phyloP scores from a whole-genome alignment of 352 stramenopile species.

The Phytopythium aichiense region DNA sequence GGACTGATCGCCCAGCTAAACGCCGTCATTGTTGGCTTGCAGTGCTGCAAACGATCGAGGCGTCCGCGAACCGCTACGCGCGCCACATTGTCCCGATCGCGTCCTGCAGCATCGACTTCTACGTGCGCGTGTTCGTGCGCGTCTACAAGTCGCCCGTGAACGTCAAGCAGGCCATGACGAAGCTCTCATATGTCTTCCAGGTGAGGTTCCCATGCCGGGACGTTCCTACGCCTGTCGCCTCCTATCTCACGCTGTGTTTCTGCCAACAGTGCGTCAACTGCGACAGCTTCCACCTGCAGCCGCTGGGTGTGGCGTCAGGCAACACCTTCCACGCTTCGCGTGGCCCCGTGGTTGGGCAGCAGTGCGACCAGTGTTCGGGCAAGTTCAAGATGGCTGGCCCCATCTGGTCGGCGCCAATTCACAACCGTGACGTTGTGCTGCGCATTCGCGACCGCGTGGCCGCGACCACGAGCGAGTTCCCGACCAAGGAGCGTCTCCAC shows the following conservation, averaged over 20 bases:
- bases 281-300: slow-evolving; percentile 97
- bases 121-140: slow-evolving; percentile 99
- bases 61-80: slow-evolving; percentile 94
- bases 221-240: background rate
- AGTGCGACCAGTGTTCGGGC: slow-evolving; percentile 78
- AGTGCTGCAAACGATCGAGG: slow-evolving; percentile 95
- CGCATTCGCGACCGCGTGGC: slow-evolving; percentile 80
- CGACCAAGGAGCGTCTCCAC: slow-evolving; percentile 91
- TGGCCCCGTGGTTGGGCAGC: slow-evolving; percentile 57
- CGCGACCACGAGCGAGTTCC: slow-evolving; percentile 81
- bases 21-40: slow-evolving; percentile 18
- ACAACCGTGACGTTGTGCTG: slow-evolving; percentile 89
- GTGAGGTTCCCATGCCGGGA: slow-evolving; percentile 1
- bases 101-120: slow-evolving; percentile 99
- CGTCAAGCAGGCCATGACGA: slow-evolving; percentile 92
- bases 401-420: slow-evolving; percentile 96
- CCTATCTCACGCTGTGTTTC: background rate
- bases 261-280: slow-evolving; percentile 91
- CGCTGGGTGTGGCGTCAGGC: slow-evolving; percentile 84
- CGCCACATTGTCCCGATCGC: slow-evolving; percentile 96
- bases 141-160: slow-evolving; percentile 96
- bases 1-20: background rate
- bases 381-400: slow-evolving; percentile 94
- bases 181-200: slow-evolving; percentile 86
- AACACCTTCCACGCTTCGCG: slow-evolving; percentile 85